These are phyloP conservation scores for Stachybotrys chlorohalonatus DNA, from an alignment of 2,329 filamentous ascomycete species.

Conservation along the genomic window DNA sequence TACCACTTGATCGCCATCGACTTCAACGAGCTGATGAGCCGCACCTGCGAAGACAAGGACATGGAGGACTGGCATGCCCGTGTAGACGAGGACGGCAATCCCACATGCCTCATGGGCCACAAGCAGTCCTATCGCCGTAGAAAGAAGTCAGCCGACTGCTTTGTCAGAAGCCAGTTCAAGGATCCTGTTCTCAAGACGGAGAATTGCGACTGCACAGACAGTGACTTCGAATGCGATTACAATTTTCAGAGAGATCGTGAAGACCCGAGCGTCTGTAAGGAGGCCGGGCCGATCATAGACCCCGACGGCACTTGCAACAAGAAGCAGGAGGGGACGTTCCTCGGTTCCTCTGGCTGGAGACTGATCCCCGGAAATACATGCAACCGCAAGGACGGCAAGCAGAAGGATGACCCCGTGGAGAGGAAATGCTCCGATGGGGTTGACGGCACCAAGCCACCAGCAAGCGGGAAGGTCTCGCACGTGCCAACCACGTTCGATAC, in stretches of 20 bases:
- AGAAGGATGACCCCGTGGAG: slow-evolving; percentile 66
- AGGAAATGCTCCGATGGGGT: slow-evolving; percentile 61
- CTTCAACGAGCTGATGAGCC: slow-evolving; percentile 72
- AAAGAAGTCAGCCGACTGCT: slow-evolving; percentile 83
- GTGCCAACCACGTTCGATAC: slow-evolving; percentile 56
- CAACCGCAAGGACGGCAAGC: slow-evolving; percentile 46
- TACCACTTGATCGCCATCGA: slow-evolving; percentile 69
- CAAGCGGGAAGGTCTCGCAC: slow-evolving; percentile 57
- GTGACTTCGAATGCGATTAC: slow-evolving; percentile 94
- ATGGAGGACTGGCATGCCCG: slow-evolving; percentile 87
- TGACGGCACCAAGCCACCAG: slow-evolving; percentile 38
- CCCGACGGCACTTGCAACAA: slow-evolving; percentile 67
- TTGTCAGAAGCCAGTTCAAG: slow-evolving; percentile 77
- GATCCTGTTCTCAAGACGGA: slow-evolving; percentile 63
- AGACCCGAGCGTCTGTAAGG: slow-evolving; percentile 60
- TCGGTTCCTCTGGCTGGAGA: slow-evolving; percentile 82
- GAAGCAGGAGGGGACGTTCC: slow-evolving; percentile 60
- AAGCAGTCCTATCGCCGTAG: slow-evolving; percentile 79
- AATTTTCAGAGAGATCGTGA: slow-evolving; percentile 64
- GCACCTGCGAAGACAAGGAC: slow-evolving; percentile 67
- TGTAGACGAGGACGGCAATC: slow-evolving; percentile 67
- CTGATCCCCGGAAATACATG: slow-evolving; percentile 80
- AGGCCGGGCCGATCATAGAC: slow-evolving; percentile 49
- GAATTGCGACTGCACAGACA: slow-evolving; percentile 70
- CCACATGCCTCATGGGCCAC: slow-evolving; percentile 92